Base-by-base conservation (phyloP, 768 basidiomycete species). In the Naganishia friedmannii region DNA sequence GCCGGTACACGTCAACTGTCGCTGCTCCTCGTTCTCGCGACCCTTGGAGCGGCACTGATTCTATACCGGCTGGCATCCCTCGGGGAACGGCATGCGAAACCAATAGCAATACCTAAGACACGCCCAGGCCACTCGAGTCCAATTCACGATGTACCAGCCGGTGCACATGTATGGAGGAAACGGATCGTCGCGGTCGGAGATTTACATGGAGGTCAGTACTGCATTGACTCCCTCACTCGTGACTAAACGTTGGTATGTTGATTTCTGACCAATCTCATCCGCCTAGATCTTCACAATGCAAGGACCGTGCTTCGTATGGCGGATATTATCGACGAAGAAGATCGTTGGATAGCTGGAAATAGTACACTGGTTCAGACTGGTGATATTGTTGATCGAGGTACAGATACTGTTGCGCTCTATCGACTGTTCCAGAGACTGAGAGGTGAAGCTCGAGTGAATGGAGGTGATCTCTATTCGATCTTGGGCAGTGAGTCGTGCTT, bases 311-410 rank as follows among this genome's bases (percentile, higher is more conserved):
- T 98, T 34, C 84, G 88, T 42, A 92, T 93, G 84, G 87, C 91
- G 0, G 84, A 85, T 0, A 88, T 97, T 5, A 87, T 89, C 2
- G 88, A 93, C 74, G 85, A 86, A 13, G 76, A 85, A 7, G 88
- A 88, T 1, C 83, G 88, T 67, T 98, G 95, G 95, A 86, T 87
- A 3, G 92, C 90, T 5, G 83, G 89, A 32, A 86, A 89, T 0
- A 90, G 93, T 77, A 87, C 89, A 55, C 88, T 97, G 69, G 93
- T 96, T 21, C 95, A 98, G 83, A 96, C 93, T 0, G 94, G 93
- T 2, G 93, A 97, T 81, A 93, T 96, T 37, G 90, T 97, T 67
- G 93, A 96, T 82, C 68, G 79, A 83, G 93, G 93, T 0, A 89
- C 90, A 56, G 93, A 96, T 81, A 95, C 93, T 0, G 91, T 95